Conservation (phyloP, 495 filamentous ascomycete species). For the Penicillium longicatenatum region DNA sequence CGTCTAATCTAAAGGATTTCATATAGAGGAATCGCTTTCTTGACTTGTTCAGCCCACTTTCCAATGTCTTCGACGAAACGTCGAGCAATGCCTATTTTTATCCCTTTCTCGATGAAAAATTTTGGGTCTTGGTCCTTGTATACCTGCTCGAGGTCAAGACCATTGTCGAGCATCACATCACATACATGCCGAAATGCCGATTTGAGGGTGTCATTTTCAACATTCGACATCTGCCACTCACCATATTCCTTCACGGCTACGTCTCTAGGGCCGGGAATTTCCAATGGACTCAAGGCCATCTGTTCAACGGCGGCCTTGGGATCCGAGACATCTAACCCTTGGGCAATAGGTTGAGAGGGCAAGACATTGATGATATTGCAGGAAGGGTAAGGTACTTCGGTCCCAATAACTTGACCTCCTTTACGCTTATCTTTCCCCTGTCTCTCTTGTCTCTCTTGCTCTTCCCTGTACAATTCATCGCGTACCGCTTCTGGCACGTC, state of each 20-base stretch:
- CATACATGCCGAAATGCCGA: conserved; percentile 20
- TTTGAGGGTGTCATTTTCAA: conserved; percentile 20
- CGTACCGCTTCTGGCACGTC: conserved; percentile 21
- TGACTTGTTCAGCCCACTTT: conserved; percentile 20
- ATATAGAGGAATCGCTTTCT: neutral
- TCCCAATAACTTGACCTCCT: neutral
- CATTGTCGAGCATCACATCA: neutral
- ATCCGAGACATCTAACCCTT: conserved; percentile 1
- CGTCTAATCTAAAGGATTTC: neutral
- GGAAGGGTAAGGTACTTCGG: conserved; percentile 12
- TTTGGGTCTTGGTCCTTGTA: conserved; percentile 25
- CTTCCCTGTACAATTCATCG: conserved; percentile 27
- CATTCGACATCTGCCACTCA: conserved; percentile 25
- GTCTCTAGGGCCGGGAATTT: conserved; percentile 17
- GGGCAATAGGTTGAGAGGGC: conserved; percentile 9
- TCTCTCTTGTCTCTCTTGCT: conserved; percentile 18
- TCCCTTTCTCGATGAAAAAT: conserved; percentile 22
- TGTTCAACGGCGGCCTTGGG: too few relatives aligned
- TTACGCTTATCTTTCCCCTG: conserved; percentile 17
- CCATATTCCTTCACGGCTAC: conserved; percentile 24
- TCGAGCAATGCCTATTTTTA: conserved; percentile 21
- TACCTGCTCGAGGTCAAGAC: conserved; percentile 31
- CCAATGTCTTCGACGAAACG: conserved; percentile 23
- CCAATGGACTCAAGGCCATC: neutral
- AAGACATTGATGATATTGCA: conserved; percentile 32